phyloP scores from a whole-genome alignment of 805 yeast species.

The Suhomyces xylopsoci region DNA sequence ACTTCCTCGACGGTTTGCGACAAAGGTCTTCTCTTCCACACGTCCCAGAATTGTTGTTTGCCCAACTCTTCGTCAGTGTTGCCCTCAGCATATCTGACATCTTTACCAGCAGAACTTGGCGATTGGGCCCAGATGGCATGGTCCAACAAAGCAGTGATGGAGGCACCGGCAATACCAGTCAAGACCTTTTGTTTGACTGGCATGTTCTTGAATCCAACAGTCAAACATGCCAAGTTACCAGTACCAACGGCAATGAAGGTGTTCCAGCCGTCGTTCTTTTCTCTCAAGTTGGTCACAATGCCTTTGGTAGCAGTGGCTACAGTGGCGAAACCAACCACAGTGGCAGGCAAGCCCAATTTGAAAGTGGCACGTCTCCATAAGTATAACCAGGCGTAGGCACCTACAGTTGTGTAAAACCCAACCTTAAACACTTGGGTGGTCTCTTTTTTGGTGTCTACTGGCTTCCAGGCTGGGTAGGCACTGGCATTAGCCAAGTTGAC shows the following conservation, averaged over 20 bases:
- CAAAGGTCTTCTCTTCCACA: conserved; percentile 74
- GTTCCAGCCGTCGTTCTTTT: conserved; percentile 61
- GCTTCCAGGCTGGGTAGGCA: conserved; percentile 48
- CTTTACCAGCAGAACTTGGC: conserved; percentile 35
- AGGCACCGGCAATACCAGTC: conserved; percentile 41
- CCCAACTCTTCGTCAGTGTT: conserved; percentile 38
- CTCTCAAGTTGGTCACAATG: conserved; percentile 56
- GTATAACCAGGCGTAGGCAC: conserved; percentile 48
- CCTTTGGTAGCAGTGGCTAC: conserved; percentile 50
- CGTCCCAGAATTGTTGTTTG: conserved; percentile 68
- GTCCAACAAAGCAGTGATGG: conserved; percentile 34
- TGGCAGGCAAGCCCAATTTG: conserved; percentile 38
- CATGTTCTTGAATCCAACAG: conserved; percentile 41
- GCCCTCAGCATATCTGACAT: conserved; percentile 37
- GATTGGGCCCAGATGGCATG: conserved; percentile 43
- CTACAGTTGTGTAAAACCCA: conserved; percentile 45
- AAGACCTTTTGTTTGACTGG: conserved; percentile 41
- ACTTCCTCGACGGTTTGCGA: conserved; percentile 74
- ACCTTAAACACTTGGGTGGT: conserved; percentile 47
- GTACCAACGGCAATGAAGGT: conserved; percentile 61
- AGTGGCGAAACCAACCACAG: conserved; percentile 45
- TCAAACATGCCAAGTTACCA: conserved; percentile 45
- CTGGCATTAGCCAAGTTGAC: conserved; percentile 35
- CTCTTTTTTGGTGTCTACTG: conserved; percentile 53
- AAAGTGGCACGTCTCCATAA: conserved; percentile 42